These are phyloP conservation scores for Paraurostyla sp. DNA, from an alignment of 73 alveolate species.

Conservation along the genomic window DNA sequence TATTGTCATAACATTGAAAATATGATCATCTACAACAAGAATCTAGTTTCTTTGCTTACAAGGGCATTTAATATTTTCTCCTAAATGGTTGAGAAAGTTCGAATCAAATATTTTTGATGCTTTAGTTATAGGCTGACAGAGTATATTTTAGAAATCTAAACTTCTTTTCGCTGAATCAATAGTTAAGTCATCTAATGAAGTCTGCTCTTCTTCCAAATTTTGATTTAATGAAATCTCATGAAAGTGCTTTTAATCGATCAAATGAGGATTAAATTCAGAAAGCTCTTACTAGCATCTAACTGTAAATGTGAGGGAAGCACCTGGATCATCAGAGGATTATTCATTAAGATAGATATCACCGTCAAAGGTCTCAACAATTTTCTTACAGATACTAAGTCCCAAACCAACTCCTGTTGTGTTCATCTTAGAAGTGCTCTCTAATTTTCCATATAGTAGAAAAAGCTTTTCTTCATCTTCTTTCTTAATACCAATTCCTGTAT, in stretches of 20 bases:
- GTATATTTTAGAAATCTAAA: no score
- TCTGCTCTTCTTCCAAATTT: no score
- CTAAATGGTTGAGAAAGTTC: neutral
- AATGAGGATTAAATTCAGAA: no score
- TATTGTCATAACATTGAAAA: neutral
- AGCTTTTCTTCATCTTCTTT: neutral
- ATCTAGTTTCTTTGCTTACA: neutral
- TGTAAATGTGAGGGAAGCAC: neutral
- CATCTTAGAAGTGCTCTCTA: neutral
- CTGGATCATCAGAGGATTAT: neutral
- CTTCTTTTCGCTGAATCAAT: no score
- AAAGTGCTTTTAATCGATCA: no score
- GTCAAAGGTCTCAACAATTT: neutral
- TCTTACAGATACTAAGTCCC: neutral
- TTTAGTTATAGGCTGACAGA: no score
- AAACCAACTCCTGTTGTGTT: conserved; percentile 3
- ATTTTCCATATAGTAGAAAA: neutral
- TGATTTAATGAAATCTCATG: no score
- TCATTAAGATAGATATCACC: neutral
- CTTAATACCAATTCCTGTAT: conserved; percentile 37
- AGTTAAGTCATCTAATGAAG: no score
- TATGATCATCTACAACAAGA: neutral
- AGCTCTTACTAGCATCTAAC: neutral
- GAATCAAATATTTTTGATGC: neutral
- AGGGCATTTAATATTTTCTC: neutral